These are phyloP conservation scores for Carpinus viminea DNA, from an alignment of 306 rosid genomes.

Conservation along the genomic window DNA sequence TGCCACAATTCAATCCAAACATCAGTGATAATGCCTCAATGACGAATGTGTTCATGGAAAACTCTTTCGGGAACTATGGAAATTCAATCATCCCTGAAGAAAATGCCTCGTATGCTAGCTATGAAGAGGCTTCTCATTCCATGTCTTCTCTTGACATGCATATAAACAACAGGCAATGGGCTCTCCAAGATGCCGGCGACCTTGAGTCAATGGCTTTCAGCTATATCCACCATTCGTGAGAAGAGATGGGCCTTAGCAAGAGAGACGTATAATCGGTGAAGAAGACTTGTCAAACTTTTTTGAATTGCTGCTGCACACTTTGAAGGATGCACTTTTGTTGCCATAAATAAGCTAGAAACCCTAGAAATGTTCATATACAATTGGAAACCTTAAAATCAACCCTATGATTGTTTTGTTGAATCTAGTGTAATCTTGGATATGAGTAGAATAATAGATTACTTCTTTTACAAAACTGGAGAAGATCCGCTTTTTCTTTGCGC, in stretches of 20 bases:
- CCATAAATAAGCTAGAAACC: slow-evolving; percentile 52
- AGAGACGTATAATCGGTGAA: slow-evolving; percentile 32
- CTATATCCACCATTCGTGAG: slow-evolving; percentile 36
- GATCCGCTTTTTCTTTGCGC: slow-evolving; percentile 25
- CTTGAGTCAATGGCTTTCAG: slow-evolving; percentile 77
- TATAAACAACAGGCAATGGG: slow-evolving; percentile 51
- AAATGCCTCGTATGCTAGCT: slow-evolving; percentile 64
- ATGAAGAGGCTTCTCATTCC: slow-evolving; percentile 46
- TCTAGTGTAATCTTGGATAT: slow-evolving; percentile 36
- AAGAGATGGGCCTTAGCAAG: slow-evolving; percentile 18
- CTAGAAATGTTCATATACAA: slow-evolving; percentile 51
- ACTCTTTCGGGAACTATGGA: slow-evolving; percentile 51
- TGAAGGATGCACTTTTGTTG: slow-evolving; percentile 50
- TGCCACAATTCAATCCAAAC: slow-evolving; percentile 43
- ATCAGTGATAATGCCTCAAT: slow-evolving; percentile 31
- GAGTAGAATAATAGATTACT: slow-evolving; percentile 34
- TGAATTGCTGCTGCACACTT: slow-evolving; percentile 37
- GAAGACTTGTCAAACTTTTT: slow-evolving; percentile 26
- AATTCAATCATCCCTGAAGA: slow-evolving; percentile 52
- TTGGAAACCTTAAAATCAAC: slow-evolving; percentile 35
- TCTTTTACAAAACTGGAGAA: slow-evolving; percentile 35
- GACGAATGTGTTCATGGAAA: slow-evolving; percentile 35
- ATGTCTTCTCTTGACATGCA: slow-evolving; percentile 46
- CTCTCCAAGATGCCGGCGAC: slow-evolving; percentile 54
- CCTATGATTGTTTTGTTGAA: slow-evolving; percentile 37